phyloP scores from a whole-genome alignment of 2,329 filamentous ascomycete species.

The Cercospora sojina region DNA sequence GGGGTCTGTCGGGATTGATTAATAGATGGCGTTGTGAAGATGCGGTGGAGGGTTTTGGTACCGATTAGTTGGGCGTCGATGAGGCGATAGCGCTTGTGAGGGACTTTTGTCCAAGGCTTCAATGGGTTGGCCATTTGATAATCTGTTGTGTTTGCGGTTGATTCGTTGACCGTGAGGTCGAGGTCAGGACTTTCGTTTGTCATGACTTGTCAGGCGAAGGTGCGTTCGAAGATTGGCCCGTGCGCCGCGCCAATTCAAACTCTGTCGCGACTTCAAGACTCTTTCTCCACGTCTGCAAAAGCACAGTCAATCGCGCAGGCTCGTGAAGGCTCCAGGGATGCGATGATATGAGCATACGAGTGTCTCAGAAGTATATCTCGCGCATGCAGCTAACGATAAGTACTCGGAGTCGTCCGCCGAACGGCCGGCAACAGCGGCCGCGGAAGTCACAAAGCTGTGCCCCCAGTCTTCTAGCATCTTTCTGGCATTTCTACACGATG shows the following conservation, averaged over 20 bases:
- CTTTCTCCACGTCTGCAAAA: neutral
- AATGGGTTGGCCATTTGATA: constrained; percentile 14
- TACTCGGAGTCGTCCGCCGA: neutral
- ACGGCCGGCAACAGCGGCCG: neutral
- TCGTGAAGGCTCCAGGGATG: neutral
- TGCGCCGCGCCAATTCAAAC: neutral
- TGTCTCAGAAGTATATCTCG: neutral
- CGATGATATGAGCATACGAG: neutral
- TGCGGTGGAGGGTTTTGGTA: neutral
- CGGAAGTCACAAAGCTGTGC: neutral
- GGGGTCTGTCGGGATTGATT: constrained; percentile 25
- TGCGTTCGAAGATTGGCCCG: neutral
- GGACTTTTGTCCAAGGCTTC: constrained; percentile 28
- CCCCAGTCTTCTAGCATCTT: neutral
- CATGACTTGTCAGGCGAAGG: neutral
- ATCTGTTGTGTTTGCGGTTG: neutral
- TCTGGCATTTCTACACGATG: neutral
- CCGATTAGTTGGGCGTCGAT: constrained; percentile 30
- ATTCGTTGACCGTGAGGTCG: neutral
- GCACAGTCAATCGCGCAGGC: neutral
- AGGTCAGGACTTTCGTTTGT: neutral
- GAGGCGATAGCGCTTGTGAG: constrained; percentile 26
- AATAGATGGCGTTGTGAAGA: neutral
- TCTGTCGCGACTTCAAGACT: constrained; percentile 7
- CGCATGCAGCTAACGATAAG: neutral